phyloP scores from a whole-genome alignment of 106 monocot species.

The Vanilla planifolia region DNA sequence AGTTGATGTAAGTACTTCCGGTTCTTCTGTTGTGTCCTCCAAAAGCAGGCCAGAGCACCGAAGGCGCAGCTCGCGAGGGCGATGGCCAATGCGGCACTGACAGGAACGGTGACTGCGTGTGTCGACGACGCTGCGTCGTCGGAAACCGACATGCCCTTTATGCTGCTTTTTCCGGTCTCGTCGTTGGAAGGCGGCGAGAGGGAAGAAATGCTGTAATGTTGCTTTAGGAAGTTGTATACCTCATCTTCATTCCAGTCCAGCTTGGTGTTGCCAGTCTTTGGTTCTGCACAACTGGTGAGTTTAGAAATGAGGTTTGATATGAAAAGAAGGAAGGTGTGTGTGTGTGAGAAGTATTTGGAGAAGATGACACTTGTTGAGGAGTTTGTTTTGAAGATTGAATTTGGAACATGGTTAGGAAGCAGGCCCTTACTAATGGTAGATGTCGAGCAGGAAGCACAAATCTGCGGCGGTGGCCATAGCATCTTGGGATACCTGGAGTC shows the following conservation, averaged over 20 bases:
- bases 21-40: constrained; percentile 95
- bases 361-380: too few relatives aligned
- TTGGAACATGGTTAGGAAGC: too few relatives aligned
- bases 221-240: constrained; percentile 67
- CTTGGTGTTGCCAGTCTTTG: constrained; percentile 9
- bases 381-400: too few relatives aligned
- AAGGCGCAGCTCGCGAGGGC: constrained; percentile 90
- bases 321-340: too few relatives aligned
- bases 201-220: constrained; percentile 67
- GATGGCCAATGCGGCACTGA: constrained; percentile 85
- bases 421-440: constrained; percentile 25
- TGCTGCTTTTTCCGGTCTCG: constrained; percentile 6
- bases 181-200: constrained; percentile 42
- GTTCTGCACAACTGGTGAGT: too few relatives aligned
- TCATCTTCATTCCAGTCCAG: constrained; percentile 68
- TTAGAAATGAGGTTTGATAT: too few relatives aligned
- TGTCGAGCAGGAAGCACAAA: constrained; percentile 63
- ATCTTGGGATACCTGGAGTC: constrained; percentile 85
- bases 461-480: constrained; percentile 71
- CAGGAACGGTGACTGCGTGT: constrained; percentile 65
- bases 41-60: constrained; percentile 89
- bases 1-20: constrained; percentile 97
- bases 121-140: constrained; percentile 36
- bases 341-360: too few relatives aligned
- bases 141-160: constrained; percentile 7